Base-by-base conservation (phyloP, 202 grass and related monocot genomes). In the Sporobolus alterniflorus region DNA sequence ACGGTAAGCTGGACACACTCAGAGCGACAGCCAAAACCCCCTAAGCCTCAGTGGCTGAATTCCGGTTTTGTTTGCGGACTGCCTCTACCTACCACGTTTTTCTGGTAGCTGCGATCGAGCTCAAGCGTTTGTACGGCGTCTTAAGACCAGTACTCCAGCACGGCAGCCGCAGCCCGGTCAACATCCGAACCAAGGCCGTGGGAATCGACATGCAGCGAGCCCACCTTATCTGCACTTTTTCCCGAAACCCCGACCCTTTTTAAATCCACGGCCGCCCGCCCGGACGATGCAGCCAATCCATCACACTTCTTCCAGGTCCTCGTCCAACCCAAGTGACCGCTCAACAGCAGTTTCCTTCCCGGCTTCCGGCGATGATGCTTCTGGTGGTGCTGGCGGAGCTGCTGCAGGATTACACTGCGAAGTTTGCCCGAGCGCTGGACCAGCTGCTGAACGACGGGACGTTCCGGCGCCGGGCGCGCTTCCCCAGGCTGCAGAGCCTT, bases 331-430 rank as follows among this genome's bases (percentile, higher is more conserved):
- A n/a, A n/a, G n/a, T n/a, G n/a, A n/a, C n/a, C n/a, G n/a, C n/a
- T n/a, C n/a, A n/a, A n/a, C n/a, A n/a, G n/a, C n/a, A n/a, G n/a
- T n/a, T n/a, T 39, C 36, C 36, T 32, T 74, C 86, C 86, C 42
- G 4, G 47, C 14, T 7, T 20, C 36, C 13, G 0, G 34, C 60
- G 4, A 97, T 97, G 89, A 91, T 97, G 57, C 87, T 88, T 0
- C 84, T 97, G 48, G 94, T 82, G 17, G 65, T 97, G 22, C 91
- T 94, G 26, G 94, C 94, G 70, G 91, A 97, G 91, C 81, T 97
- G 69, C 77, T 97, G 43, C 86, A 97, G 78, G 91, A 97, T 70
- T 97, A 97, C 88, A 91, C 94, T 26, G 82, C 64, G 72, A 75
- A 91, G 74, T 78, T 97, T 61, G 94, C 94, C 10, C 67, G 84